A percentile compares a stretch with the other conserved stretches of the same genome.
phyloP scores from a whole-genome alignment of 2,329 filamentous ascomycete species.

The Scedosporium dehoogii region DNA sequence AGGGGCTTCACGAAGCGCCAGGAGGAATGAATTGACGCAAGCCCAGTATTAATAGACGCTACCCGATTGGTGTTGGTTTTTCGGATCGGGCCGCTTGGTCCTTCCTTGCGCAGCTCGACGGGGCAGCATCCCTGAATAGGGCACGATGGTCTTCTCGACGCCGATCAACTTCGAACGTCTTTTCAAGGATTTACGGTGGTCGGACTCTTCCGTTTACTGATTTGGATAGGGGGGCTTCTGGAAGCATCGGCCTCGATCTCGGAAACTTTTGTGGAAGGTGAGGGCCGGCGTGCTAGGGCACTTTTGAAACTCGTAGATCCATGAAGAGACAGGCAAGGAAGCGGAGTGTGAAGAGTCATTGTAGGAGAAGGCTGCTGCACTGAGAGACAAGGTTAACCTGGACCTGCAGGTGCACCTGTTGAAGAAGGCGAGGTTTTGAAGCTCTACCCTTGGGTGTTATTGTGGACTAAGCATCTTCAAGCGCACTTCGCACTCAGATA shows the following conservation, averaged over 20 bases:
- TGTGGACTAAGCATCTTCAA: conserved; percentile 8
- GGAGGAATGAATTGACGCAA: no score
- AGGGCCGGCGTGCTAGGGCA: conserved; percentile 15
- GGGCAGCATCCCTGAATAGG: no score
- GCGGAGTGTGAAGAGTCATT: not conserved
- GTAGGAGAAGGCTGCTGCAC: conserved; percentile 9
- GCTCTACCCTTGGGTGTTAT: conserved; percentile 14
- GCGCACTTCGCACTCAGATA: no score
- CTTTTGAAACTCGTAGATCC: conserved; percentile 14
- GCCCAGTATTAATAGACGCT: no score
- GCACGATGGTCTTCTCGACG: no score
- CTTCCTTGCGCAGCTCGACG: no score
- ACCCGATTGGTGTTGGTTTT: no score
- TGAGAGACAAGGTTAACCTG: conserved; percentile 9
- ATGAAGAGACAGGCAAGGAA: conserved; percentile 1
- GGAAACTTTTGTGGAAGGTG: conserved; percentile 14
- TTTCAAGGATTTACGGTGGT: no score
- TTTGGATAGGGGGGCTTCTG: conserved; percentile 11
- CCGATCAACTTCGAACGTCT: no score
- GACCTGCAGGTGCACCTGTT: conserved; percentile 12
- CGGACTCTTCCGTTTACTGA: not conserved
- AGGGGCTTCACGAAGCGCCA: no score
- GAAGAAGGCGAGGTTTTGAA: conserved; percentile 14
- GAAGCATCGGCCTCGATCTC: conserved; percentile 15
- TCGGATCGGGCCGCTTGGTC: no score